Evolutionary conservation across 2,329 filamentous ascomycete species (phyloP), one percentile per base, ranked within the genome.

Genomic region (Aspergillus thermomutatus): DNA sequence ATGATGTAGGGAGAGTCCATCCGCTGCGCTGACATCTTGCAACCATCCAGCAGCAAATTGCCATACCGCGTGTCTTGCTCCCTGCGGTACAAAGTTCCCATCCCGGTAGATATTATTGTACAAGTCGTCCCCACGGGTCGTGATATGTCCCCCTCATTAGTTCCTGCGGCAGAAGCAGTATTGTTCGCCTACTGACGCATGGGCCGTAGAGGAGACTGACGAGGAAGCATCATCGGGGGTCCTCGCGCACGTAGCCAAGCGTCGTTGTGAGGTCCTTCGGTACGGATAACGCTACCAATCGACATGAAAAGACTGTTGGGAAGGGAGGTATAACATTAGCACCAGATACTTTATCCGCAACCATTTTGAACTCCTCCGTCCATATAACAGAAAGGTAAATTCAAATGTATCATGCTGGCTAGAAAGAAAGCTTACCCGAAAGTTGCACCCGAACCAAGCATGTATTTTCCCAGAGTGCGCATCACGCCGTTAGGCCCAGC

Each of bases 201-300:
- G 11, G 64, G 58, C 49, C 64, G 69, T 54, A 72, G 61, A 45
- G 70, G 68, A 56, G 69, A 72, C 59, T 79, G 73, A 60, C 77
- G 72, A 34, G 81, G 81, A 66, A 85, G 75, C 62, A 96, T 85
- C 68, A 93, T 86, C 25, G 92, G 91, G 61, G 85, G 84, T 67
- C 88, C 82, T 65, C 88, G 86, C 51, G 90, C 87, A 72, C 85
- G 85, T 65, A 86, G 83, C 78, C 93, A 96, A 56, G 90, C 85
- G 57, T 88, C 81, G 67, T 90, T 87, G 40, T 89, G 87, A 46
- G 91, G 90, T 63, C 90, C 87, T 67, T 99, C 94, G 58, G 91
- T 92, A 71, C 94, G 89, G 69, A 99, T 97, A 47, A 96, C 92
- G 67, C 91, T 96, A 66, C 94, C 94, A 66, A 99, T 96, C 56